Base-by-base conservation (phyloP, 73 alveolate species). In the Blepharisma japonicum region DNA sequence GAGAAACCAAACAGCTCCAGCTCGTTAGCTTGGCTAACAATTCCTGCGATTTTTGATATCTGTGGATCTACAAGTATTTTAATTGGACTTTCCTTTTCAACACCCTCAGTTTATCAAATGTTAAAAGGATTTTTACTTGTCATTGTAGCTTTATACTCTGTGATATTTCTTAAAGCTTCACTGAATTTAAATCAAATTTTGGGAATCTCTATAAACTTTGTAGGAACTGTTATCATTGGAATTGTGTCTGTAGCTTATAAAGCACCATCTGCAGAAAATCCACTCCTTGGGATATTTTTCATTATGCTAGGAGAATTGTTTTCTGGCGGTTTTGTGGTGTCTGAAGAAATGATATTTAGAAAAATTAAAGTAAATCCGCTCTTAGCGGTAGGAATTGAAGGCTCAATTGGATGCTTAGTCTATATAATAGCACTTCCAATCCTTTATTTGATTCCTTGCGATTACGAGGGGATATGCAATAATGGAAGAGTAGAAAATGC, bases 101-200 rank as follows among this genome's bases (percentile, higher is more conserved):
- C 89, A 14, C 90, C 97, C 45, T 68, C 90, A 70, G 87, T 93
- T 74, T 93, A 87, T 55, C 97, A 93, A 77, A 93, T 93, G 95
- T 74, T 93, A 90, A 87, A 93, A 82, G 98, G 94, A 6, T 81
- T 84, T 6, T 86, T 90, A 67, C 89, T 93, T 45, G 86, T 90
- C 32, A 72, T 90, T 23, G 89, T 90, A 38, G 87, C 92, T 25
- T 7, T 82, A 6, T 71, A 84, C 81, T 82, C 96, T 32, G 68
- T 38, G 45, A 38, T 87, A 45, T 90, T 90, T 81, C 82, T 88
- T 38, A 77, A 76, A 68, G 80, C 89, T 68, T 81, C 81, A 61
- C 82, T 90, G 39, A 80, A 81, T 61, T 55, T 81, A 21, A 93
- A 90, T 77, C 94, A 87, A 18, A 20, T 83, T 47, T 49, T 80